Evolutionary conservation across 2,329 filamentous ascomycete genomes (phyloP).

Genomic region (Orbilia quercus): DNA sequence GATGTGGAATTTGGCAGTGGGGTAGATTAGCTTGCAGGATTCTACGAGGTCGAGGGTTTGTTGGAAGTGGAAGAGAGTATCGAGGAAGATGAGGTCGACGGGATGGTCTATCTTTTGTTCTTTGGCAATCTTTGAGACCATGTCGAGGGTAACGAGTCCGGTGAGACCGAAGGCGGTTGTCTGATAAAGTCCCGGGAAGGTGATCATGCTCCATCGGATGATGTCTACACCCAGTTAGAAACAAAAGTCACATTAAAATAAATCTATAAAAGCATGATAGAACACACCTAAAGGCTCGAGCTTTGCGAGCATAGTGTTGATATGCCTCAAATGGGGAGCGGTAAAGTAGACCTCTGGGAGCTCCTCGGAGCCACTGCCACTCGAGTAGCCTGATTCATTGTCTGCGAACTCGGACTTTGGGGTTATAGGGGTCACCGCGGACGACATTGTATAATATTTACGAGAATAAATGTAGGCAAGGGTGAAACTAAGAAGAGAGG

Average conservation of each 20-base stretch:
- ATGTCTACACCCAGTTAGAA: conserved; percentile 70
- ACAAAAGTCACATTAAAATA: conserved; percentile 46
- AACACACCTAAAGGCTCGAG: conserved; percentile 79
- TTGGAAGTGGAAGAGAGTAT: conserved; percentile 83
- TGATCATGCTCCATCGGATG: conserved; percentile 88
- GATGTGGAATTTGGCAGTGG: conserved; percentile 81
- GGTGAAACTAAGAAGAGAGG: not conserved
- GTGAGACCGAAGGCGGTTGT: conserved; percentile 85
- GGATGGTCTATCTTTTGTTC: conserved; percentile 69
- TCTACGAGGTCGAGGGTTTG: conserved; percentile 81
- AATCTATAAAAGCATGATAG: not conserved
- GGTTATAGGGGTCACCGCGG: conserved; percentile 21
- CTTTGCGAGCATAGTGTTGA: conserved; percentile 88
- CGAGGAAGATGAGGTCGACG: conserved; percentile 80
- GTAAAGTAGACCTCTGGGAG: conserved; percentile 86
- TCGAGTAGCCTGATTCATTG: conserved; percentile 86
- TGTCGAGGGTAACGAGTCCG: conserved; percentile 84
- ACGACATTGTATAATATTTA: conserved; percentile 18
- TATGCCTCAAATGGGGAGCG: conserved; percentile 84
- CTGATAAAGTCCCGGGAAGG: conserved; percentile 89
- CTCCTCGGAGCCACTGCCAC: conserved; percentile 71
- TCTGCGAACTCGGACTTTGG: conserved; percentile 61
- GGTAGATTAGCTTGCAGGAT: conserved; percentile 79
- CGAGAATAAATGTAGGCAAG: not conserved
- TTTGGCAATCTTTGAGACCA: conserved; percentile 79